phyloP scores from a whole-genome alignment of 331 rosid species.

The Prunus yedoensis region DNA sequence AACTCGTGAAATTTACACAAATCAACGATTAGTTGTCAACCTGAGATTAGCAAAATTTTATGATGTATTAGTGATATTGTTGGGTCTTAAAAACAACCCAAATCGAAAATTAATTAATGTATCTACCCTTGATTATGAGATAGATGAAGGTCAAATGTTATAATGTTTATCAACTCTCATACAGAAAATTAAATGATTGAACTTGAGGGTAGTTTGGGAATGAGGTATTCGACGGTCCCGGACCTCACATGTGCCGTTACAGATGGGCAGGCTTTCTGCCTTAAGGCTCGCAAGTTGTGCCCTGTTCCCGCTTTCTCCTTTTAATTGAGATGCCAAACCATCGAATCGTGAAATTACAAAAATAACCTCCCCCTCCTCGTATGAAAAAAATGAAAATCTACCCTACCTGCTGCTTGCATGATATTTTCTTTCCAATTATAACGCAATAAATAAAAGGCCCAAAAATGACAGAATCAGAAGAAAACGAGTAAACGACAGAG shows the following conservation, averaged over 20 bases:
- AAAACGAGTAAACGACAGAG: slow-evolving; percentile 9
- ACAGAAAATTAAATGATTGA: not conserved
- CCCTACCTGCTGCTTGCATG: not conserved
- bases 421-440: not conserved
- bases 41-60: too few relatives aligned
- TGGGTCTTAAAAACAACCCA: not conserved
- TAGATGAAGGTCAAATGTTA: too few relatives aligned
- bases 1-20: too few relatives aligned
- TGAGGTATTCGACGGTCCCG: slow-evolving; percentile 30
- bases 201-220: slow-evolving; percentile 38
- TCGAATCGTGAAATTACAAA: slow-evolving; percentile 19
- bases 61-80: not conserved
- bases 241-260: slow-evolving; percentile 74
- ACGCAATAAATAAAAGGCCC: not conserved
- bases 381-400: not conserved
- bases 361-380: slow-evolving; percentile 18
- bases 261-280: slow-evolving; percentile 70
- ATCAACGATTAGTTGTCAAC: too few relatives aligned
- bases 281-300: slow-evolving; percentile 58
- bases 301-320: slow-evolving; percentile 51
- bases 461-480: not conserved
- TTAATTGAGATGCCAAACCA: slow-evolving; percentile 33
- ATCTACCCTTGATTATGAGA: not conserved
- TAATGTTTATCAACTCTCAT: not conserved
- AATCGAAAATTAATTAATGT: too few relatives aligned